A percentile compares a stretch with the other conserved stretches of the same genome.
Conservation (phyloP, 139 green algal species). For the Chlorella sp. region DNA sequence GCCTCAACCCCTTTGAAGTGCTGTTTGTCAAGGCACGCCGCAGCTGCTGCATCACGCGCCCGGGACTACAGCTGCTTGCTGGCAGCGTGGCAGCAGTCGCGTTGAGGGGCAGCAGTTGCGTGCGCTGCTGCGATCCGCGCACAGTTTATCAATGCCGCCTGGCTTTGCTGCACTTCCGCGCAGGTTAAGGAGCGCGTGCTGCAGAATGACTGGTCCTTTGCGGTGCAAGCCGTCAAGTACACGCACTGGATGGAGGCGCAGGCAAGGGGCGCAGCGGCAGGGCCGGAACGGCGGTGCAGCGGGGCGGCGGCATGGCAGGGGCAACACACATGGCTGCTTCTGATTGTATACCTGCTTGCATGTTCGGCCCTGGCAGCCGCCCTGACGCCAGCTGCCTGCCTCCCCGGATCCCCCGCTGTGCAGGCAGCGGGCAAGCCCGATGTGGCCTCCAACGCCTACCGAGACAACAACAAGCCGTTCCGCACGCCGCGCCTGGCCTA, state of each 20-base stretch:
- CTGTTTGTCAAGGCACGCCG: constrained; percentile 75
- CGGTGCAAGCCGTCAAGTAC: constrained; percentile 58
- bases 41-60: too few species aligned
- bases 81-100: too few species aligned
- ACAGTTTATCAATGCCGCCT: too few species aligned
- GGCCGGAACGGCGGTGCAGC: neutral
- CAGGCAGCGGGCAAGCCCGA: constrained; percentile 39
- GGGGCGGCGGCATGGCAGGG: neutral
- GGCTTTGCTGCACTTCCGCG: too few species aligned
- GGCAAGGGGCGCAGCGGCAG: constrained; percentile 10
- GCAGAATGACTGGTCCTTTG: constrained; percentile 46
- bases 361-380: too few species aligned
- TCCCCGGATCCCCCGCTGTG: neutral
- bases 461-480: constrained; percentile 38
- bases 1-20: constrained; percentile 73
- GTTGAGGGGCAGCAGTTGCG: too few species aligned
- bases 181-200: constrained; percentile 68
- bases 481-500: constrained; percentile 40
- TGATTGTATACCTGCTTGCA: too few species aligned
- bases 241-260: constrained; percentile 54
- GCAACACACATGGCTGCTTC: too few species aligned
- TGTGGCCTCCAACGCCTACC: constrained; percentile 53
- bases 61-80: too few species aligned
- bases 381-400: too few species aligned
- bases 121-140: too few species aligned